Evolutionary conservation across 805 yeast species (phyloP).

Genomic region (Vanderwaltozyma yarrowii): DNA sequence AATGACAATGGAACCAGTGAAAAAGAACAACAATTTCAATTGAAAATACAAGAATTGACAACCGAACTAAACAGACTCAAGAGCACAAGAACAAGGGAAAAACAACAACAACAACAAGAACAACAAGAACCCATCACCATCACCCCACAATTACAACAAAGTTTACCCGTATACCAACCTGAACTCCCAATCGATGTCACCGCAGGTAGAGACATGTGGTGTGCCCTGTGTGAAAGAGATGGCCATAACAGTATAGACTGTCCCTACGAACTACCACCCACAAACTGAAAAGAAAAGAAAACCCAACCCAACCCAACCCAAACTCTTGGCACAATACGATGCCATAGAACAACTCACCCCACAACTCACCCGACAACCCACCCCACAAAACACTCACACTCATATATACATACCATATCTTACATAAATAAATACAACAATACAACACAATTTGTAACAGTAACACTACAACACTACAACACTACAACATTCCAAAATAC

Average conservation of each 20-base stretch:
- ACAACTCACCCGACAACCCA: too few species aligned
- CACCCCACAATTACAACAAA: not conserved
- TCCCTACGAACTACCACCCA: constrained; percentile 32
- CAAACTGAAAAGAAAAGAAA: not conserved
- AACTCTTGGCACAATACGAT: too few species aligned
- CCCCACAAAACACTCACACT: too few species aligned
- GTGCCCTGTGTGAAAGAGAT: constrained; percentile 83
- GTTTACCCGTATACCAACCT: constrained; percentile 22
- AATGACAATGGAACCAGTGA: too few species aligned
- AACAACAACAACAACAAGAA: constrained; percentile 1
- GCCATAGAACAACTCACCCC: too few species aligned
- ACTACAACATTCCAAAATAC: too few species aligned
- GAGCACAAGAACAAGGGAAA: constrained; percentile 5
- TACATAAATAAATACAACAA: too few species aligned
- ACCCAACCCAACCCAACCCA: not conserved
- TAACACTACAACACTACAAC: too few species aligned
- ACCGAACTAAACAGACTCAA: not conserved
- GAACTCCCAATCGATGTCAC: constrained; percentile 39
- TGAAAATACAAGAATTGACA: constrained; percentile 25
- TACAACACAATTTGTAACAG: too few species aligned
- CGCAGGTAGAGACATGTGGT: constrained; percentile 72
- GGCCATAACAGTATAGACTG: constrained; percentile 88
- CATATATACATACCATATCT: too few species aligned
- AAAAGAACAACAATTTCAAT: constrained; percentile 13
- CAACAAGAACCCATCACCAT: not conserved